Conservation (phyloP, 768 basidiomycete species). For the Tephrocybe sp. region DNA sequence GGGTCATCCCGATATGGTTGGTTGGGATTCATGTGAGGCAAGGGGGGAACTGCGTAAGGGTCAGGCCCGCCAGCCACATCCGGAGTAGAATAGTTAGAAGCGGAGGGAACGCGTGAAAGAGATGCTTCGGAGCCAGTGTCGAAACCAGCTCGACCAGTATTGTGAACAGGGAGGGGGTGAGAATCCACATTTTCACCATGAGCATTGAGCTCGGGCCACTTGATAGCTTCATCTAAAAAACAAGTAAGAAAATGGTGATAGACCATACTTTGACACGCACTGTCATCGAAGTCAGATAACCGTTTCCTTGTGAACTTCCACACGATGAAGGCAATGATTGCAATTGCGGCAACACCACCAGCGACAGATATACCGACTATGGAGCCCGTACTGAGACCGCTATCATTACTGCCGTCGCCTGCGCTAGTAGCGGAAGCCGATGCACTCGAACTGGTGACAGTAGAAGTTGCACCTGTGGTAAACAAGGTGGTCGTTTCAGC, state of each 20-base stretch:
- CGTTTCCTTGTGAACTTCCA: slow-evolving; percentile 90
- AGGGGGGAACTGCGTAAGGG: slow-evolving; percentile 81
- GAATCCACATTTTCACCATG: slow-evolving; percentile 50
- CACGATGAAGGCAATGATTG: slow-evolving; percentile 70
- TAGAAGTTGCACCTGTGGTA: slow-evolving; percentile 24
- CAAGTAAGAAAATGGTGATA: slow-evolving; percentile 7
- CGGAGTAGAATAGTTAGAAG: slow-evolving; percentile 45
- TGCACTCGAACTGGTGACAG: slow-evolving; percentile 25
- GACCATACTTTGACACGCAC: slow-evolving; percentile 43
- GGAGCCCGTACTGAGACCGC: slow-evolving; percentile 64
- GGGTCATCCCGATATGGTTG: slow-evolving; percentile 80
- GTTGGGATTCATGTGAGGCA: slow-evolving; percentile 79
- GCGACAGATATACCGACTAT: slow-evolving; percentile 82
- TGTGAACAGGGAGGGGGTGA: slow-evolving; percentile 67
- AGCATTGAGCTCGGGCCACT: slow-evolving; percentile 86
- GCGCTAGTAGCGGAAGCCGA: slow-evolving; percentile 28
- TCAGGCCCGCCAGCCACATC: slow-evolving; percentile 51
- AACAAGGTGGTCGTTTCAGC: slow-evolving; percentile 15
- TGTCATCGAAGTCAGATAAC: slow-evolving; percentile 73
- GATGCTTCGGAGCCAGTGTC: slow-evolving; percentile 64
- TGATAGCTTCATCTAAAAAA: slow-evolving; percentile 73
- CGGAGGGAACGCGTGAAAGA: slow-evolving; percentile 52
- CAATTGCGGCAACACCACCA: slow-evolving; percentile 74
- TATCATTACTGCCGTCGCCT: slow-evolving; percentile 17
- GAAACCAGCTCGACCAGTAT: slow-evolving; percentile 73